A percentile compares a stretch with the other conserved stretches of the same genome.
phyloP scores from a whole-genome alignment of 2,329 filamentous ascomycete genomes.

The Tolypocladium tropicale region DNA sequence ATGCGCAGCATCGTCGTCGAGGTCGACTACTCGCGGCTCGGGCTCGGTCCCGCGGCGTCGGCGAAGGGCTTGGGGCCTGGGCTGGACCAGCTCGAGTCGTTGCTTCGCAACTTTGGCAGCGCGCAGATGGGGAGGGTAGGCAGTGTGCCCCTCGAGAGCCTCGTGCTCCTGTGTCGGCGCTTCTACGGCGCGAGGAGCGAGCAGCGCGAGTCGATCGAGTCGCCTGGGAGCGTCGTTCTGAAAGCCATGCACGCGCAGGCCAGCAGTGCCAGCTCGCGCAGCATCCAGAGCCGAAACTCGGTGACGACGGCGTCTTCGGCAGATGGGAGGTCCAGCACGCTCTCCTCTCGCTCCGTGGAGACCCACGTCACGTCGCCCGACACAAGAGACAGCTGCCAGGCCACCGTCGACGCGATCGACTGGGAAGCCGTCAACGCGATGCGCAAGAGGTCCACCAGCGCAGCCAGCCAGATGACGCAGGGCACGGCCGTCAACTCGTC shows the following conservation, averaged over 20 bases:
- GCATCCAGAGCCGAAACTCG: background rate
- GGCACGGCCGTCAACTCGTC: background rate
- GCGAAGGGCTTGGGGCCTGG: conserved; percentile 14
- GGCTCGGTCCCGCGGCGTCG: conserved; percentile 16
- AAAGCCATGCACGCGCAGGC: background rate
- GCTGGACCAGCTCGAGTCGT: conserved; percentile 12
- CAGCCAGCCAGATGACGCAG: background rate
- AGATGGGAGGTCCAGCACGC: background rate
- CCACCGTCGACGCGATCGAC: background rate
- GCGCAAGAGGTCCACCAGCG: background rate
- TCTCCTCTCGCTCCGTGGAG: background rate
- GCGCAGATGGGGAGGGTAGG: conserved; percentile 11
- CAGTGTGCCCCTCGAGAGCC: conserved; percentile 13
- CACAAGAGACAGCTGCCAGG: background rate
- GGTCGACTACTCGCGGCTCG: conserved; percentile 27
- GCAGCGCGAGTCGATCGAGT: background rate
- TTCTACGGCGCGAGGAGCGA: conserved; percentile 17
- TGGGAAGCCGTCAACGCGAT: background rate
- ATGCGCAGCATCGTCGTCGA: conserved; percentile 28
- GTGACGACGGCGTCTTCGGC: background rate
- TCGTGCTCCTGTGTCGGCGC: conserved; percentile 24
- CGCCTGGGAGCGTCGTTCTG: background rate
- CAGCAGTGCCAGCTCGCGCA: background rate
- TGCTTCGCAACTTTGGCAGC: conserved; percentile 18
- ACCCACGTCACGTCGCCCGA: background rate